Evolutionary conservation across 805 yeast species (phyloP), one percentile per base, ranked within the genome.

Genomic region (Saccharomycopsis vini): DNA sequence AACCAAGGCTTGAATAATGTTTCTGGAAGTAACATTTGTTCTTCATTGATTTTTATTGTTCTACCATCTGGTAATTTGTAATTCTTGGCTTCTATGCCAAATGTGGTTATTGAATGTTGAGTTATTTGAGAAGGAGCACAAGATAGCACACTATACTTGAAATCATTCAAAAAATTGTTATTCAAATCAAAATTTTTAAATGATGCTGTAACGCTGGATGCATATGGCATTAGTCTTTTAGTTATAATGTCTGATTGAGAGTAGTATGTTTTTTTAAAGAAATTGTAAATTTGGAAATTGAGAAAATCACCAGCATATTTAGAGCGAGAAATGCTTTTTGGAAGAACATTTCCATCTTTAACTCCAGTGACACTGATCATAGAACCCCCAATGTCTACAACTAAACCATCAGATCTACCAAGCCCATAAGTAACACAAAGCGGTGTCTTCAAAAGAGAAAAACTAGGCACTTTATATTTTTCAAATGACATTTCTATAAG

Each of bases 241-340:
- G 59, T 40, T 31, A 71, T 57, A 45, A 60, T 56, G 45, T 58
- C 62, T 15, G 58, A 59, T 4, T 66, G 63, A 19, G 56, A 46
- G 39, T 65, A 63, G 40, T 58, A 47, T 46, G 59, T 60, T 33
- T 62, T 52, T 45, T 66, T 61, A 49, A 70, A 69, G 54, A 63
- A 73, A 40, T 73, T 66, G 51, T 72, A 60, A 2, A 79, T 66
- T 61, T 83, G 85, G 41, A 75, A 68, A 58, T 81, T 83, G 44
- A 84, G 60, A 59, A 81, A 89, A 59, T 88, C 90, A 7, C 97
- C 97, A 3, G 89, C 96, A 57, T 72, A 83, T 53, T 75, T 77
- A 13, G 85, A 73, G 59, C 76, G 81, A 48, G 72, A 65, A 4
- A 77, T 69, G 38, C 85, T 82, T 57, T 80, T 81, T 50, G 70